Evolutionary conservation across 2,329 filamentous ascomycete species (phyloP).

Genomic region (Diplodia corticola): DNA sequence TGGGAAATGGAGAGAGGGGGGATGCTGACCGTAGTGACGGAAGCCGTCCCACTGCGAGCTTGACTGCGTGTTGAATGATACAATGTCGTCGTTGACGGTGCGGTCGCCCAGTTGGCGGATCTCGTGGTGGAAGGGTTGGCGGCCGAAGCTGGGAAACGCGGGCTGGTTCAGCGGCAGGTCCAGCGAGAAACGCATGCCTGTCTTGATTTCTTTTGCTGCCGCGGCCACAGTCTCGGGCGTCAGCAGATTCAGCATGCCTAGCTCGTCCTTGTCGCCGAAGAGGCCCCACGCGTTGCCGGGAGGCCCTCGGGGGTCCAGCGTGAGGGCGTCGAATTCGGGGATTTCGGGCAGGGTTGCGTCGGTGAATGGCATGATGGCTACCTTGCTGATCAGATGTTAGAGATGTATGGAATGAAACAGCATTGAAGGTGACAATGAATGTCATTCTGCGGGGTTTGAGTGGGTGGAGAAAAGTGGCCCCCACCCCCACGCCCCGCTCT

Average conservation of each 20-base stretch:
- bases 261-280: slow-evolving; percentile 53
- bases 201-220: slow-evolving; percentile 49
- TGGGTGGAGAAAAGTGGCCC: background rate
- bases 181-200: slow-evolving; percentile 40
- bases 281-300: slow-evolving; percentile 59
- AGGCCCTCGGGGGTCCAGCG: slow-evolving; percentile 52
- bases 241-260: slow-evolving; percentile 58
- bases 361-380: slow-evolving; percentile 2
- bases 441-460: background rate
- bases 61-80: slow-evolving; percentile 42
- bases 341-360: slow-evolving; percentile 25
- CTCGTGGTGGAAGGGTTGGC: slow-evolving; percentile 35
- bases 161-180: slow-evolving; percentile 47
- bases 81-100: slow-evolving; percentile 40
- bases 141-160: slow-evolving; percentile 40
- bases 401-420: background rate
- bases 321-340: slow-evolving; percentile 49
- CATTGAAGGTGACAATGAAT: background rate
- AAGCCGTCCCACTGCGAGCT: slow-evolving; percentile 44
- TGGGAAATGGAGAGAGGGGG: background rate
- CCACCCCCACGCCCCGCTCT: background rate
- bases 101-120: slow-evolving; percentile 33
- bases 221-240: slow-evolving; percentile 48
- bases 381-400: background rate
- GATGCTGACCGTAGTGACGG: slow-evolving; percentile 32